Evolutionary conservation across 345 rosid species (phyloP), one percentile per base, ranked within the genome.

Genomic region (Ceriops tagal): DNA sequence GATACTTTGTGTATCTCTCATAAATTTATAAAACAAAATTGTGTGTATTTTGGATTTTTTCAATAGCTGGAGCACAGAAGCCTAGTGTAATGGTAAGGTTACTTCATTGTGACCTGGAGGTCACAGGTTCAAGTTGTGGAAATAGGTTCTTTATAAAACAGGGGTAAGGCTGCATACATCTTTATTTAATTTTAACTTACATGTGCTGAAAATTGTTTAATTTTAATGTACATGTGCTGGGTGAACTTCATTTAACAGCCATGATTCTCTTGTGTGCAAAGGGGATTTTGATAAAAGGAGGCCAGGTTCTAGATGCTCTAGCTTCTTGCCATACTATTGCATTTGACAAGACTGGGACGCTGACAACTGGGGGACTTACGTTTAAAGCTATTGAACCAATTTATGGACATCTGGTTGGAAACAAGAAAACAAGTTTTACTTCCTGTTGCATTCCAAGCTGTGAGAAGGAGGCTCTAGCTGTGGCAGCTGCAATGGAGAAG

Each of bases 401-500:
- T 73, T 90, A 84, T 80, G 99, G 99, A 27, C 99, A 95, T 71
- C 37, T 46, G 64, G 58, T 56, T 22, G 70, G 85, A 63, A 82
- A 65, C 34, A 65, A 75, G 32, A 37, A 73, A 56, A 77, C 69
- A 61, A 62, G 76, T 39, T 18, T 64, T 49, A 5, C 79, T 58
- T 79, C 85, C 34, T 95, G 99, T 76, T 95, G 99, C 70, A 68
- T 71, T 71, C 97, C 99, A 57, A 86, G 64, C 72, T 95, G 99
- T 84, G 99, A 95, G 79, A 87, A 84, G 70, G 96, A 95, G 86
- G 99, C 99, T 71, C 96, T 95, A 64, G 99, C 97, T 27, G 96
- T 95, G 46, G 99, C 99, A 20, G 91, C 99, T 80, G 97, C 99
- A 7, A 92, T 95, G 99, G 97, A 95, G 79, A 95, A 89, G 88